Evolutionary conservation across 2,329 filamentous ascomycete genomes (phyloP).

Genomic region (Rhynchosporium agropyri): DNA sequence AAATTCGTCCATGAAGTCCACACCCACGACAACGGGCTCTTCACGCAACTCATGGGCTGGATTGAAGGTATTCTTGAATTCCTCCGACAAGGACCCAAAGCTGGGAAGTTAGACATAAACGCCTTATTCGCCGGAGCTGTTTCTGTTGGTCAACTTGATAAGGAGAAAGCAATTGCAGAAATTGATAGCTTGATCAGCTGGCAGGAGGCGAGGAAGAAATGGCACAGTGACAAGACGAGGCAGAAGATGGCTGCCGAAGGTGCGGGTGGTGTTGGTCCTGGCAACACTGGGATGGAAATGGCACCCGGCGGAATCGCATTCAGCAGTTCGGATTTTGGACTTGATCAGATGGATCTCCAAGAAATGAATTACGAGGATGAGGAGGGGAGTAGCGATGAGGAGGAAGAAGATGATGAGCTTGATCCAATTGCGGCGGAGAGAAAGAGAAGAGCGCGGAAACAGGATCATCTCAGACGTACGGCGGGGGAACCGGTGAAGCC

Average conservation of each 20-base stretch:
- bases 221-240: slow-evolving; percentile 95
- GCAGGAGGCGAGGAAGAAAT: slow-evolving; percentile 95
- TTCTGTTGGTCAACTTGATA: slow-evolving; percentile 68
- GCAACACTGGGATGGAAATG: slow-evolving; percentile 51
- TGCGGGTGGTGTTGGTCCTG: slow-evolving; percentile 26
- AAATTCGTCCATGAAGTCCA: slow-evolving; percentile 99
- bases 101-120: slow-evolving; percentile 91
- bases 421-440: slow-evolving; percentile 90
- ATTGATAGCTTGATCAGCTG: slow-evolving; percentile 86
- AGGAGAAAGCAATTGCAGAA: slow-evolving; percentile 72
- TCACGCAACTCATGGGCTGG: slow-evolving; percentile 96
- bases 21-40: slow-evolving; percentile 93
- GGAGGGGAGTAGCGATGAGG: slow-evolving; percentile 60
- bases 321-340: slow-evolving; percentile 82
- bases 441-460: slow-evolving; percentile 72
- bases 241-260: slow-evolving; percentile 98
- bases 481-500: slow-evolving; percentile 87
- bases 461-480: slow-evolving; percentile 77
- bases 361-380: slow-evolving; percentile 81
- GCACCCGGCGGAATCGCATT: slow-evolving; percentile 63
- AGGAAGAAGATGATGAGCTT: slow-evolving; percentile 75
- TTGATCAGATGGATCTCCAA: slow-evolving; percentile 83
- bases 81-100: slow-evolving; percentile 80
- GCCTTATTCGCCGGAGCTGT: slow-evolving; percentile 83
- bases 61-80: slow-evolving; percentile 95